A percentile compares a stretch with the other conserved stretches of the same genome.
Evolutionary conservation across 108 stramenopile genomes (phyloP).

Genomic region (Nitzschia sp.): DNA sequence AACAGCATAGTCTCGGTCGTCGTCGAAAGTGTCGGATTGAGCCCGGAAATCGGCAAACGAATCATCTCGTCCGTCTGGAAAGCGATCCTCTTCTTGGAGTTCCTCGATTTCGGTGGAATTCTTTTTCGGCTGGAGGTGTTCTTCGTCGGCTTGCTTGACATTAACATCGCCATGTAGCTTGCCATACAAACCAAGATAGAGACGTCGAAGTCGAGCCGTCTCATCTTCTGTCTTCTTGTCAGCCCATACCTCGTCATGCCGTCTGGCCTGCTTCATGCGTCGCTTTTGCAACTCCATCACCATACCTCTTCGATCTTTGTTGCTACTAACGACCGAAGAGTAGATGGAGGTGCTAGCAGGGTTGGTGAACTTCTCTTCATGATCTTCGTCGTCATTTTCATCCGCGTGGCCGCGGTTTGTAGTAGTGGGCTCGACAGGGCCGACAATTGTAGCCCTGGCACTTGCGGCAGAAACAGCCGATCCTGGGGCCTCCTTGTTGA

Average conservation of each 20-base stretch:
- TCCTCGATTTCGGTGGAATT: not conserved
- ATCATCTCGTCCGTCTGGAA: constrained; percentile 1
- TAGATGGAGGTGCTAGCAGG: constrained; percentile 11
- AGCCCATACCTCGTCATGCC: not conserved
- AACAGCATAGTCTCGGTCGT: constrained; percentile 13
- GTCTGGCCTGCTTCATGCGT: constrained; percentile 11
- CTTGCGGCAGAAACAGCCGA: too few species aligned
- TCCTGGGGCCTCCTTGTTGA: too few species aligned
- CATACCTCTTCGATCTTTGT: constrained; percentile 4
- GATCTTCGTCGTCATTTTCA: not conserved
- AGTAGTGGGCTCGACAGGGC: too few species aligned
- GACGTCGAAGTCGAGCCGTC: constrained; percentile 5
- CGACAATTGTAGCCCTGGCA: too few species aligned
- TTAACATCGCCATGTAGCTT: constrained; percentile 10
- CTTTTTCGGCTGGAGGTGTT: not conserved
- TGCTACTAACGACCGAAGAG: not conserved
- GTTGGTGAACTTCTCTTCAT: not conserved
- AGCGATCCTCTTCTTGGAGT: not conserved
- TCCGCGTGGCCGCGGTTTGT: not conserved
- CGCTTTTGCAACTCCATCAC: constrained; percentile 15
- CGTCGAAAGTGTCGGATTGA: constrained; percentile 11
- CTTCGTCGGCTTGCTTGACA: not conserved
- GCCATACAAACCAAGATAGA: constrained; percentile 16
- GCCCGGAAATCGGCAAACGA: not conserved
- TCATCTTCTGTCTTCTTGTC: constrained; percentile 7